A percentile compares a stretch with the other conserved stretches of the same genome.
These are phyloP conservation scores for Ascochyta rabiei DNA, from an alignment of 2,329 filamentous ascomycete species.

Conservation along the genomic window DNA sequence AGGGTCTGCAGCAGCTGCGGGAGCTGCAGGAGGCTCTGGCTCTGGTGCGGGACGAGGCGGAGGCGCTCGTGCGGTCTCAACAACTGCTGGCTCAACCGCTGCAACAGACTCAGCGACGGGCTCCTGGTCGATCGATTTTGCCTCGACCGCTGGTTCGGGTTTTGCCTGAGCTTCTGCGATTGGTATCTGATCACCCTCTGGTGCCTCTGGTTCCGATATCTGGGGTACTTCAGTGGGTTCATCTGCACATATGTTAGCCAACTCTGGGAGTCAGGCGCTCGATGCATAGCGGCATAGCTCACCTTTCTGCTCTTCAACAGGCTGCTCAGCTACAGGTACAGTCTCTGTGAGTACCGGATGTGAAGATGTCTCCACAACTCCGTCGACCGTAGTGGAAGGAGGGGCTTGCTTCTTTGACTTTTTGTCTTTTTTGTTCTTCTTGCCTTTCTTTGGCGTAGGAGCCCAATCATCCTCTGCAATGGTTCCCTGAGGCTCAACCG, in stretches of 20 bases:
- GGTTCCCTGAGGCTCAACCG: not conserved
- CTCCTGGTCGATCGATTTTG: conserved; percentile 17
- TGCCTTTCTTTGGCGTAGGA: conserved; percentile 5
- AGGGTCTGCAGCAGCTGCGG: conserved; percentile 13
- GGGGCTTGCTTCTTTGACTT: conserved; percentile 8
- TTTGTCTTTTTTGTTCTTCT: conserved; percentile 15
- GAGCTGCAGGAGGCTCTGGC: conserved; percentile 17
- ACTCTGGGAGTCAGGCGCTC: not conserved
- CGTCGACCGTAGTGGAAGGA: not conserved
- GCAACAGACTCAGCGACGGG: conserved; percentile 3
- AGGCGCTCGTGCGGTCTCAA: conserved; percentile 12
- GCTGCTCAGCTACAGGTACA: conserved; percentile 4
- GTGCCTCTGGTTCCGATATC: conserved; percentile 10
- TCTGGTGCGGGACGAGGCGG: conserved; percentile 17
- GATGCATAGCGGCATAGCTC: not conserved
- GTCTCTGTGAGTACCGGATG: not conserved
- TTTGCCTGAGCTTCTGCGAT: not conserved
- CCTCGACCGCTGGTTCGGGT: conserved; percentile 12
- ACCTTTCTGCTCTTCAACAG: conserved; percentile 6
- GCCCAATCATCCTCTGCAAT: conserved; percentile 4
- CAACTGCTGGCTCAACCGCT: conserved; percentile 16
- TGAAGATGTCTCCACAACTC: not conserved
- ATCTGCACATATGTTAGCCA: conserved; percentile 4
- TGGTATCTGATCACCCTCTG: conserved; percentile 5
- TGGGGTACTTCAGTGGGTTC: conserved; percentile 7